These are phyloP conservation scores for Euclidium syriacum DNA, from an alignment of 345 rosid genomes.

Conservation along the genomic window DNA sequence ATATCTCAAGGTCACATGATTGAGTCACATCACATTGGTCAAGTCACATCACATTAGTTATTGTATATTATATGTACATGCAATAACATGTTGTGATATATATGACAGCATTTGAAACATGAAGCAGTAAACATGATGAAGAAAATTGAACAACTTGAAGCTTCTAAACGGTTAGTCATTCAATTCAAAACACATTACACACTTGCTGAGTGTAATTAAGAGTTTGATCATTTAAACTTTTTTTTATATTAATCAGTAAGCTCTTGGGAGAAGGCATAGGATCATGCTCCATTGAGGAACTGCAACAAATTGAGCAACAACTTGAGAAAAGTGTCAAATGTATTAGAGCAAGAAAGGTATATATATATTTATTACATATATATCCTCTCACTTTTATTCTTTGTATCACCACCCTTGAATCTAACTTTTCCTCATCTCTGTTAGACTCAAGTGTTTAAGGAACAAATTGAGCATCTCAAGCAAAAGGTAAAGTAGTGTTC, in stretches of 20 bases:
- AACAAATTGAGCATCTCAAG: slow-evolving; percentile 55
- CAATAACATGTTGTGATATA: slow-evolving; percentile 26
- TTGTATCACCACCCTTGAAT: neutral
- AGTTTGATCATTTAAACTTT: neutral
- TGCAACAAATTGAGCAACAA: slow-evolving; percentile 57
- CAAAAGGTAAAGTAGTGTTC: slow-evolving; percentile 48
- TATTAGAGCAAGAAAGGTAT: slow-evolving; percentile 57
- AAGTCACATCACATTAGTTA: neutral
- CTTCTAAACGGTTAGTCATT: slow-evolving; percentile 50
- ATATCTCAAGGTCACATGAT: neutral
- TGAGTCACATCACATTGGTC: neutral
- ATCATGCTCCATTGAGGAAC: slow-evolving; percentile 51
- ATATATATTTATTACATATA: neutral
- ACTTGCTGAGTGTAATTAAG: neutral
- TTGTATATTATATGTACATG: slow-evolving; percentile 14
- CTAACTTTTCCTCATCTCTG: neutral
- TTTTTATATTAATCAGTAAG: slow-evolving; percentile 30
- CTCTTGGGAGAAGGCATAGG: slow-evolving; percentile 53
- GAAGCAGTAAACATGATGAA: slow-evolving; percentile 71
- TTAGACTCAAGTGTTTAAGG: slow-evolving; percentile 69
- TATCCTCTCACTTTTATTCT: neutral
- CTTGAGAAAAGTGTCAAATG: slow-evolving; percentile 49
- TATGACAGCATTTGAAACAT: slow-evolving; percentile 59
- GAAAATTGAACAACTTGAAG: slow-evolving; percentile 78
- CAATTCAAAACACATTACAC: neutral